Evolutionary conservation across 352 stramenopile genomes (phyloP), one percentile per base, ranked within the genome.

Genomic region (Nothophytophthora sp.): DNA sequence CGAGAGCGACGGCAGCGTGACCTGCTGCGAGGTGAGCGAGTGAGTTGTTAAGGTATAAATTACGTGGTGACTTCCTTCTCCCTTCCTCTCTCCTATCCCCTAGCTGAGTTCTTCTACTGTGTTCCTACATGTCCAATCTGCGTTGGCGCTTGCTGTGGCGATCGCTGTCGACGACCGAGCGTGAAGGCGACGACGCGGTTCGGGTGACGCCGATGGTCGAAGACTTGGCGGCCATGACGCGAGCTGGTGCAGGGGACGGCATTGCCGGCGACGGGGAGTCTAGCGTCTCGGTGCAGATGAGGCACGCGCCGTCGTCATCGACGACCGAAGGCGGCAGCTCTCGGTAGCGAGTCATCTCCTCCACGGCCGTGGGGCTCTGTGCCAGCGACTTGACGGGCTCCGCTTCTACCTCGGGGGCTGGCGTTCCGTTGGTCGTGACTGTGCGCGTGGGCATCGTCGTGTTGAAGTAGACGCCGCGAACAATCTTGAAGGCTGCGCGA

Each of bases 21-120:
- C 57, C 10, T 72, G 62, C 43, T 68, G 67, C 5, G 57, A 72
- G 38, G 58, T 72, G 1, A 68, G 62, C 52, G 63, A 68, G 16
- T 59, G 20, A 49, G 24, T n/a, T 28, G 29, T 50, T 47, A 50
- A 36, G 42, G 38, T 68, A 72, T 72, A 68, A 68, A 44, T 72
- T 68, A 72, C 25, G 59, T 57, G 58, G 32, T 29, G 29, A 36
- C 43, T 42, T 32, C 28, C 19, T 61, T 62, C 36, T 34, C 4
- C 13, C 44, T 61, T 23, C 22, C 36, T 37, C 38, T 18, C 53
- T 56, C 43, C 41, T 65, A 58, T 73, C 46, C 60, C 62, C 52
- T 64, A n/a, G n/a, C 15, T 57, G 32, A 59, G 37, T 45, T 57
- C n/a, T n/a, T n/a, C n/a, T n/a, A n/a, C n/a, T n/a, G n/a, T n/a